Evolutionary conservation across 208 protist species (phyloP).

Genomic region (Wallacemonas sp.): DNA sequence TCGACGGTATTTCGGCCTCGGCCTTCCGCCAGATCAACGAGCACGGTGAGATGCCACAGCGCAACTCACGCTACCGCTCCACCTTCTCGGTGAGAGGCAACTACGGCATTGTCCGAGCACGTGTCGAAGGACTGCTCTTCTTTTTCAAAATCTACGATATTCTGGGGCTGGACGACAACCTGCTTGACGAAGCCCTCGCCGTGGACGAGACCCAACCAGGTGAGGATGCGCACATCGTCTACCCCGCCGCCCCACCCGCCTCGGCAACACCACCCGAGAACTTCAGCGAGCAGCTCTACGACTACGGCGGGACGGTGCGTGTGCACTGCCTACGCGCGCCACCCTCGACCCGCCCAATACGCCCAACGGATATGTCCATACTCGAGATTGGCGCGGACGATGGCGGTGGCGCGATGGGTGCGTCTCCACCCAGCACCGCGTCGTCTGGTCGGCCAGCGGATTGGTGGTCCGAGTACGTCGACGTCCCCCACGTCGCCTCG

Average conservation of each 20-base stretch:
- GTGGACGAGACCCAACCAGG: neutral
- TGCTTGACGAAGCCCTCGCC: conserved; percentile 6
- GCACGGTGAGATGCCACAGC: neutral
- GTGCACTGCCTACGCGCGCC: conserved; percentile 26
- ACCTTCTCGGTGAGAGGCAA: conserved; percentile 10
- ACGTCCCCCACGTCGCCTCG: neutral
- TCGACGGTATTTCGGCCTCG: neutral
- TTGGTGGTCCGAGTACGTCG: neutral
- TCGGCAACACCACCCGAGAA: neutral
- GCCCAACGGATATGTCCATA: neutral
- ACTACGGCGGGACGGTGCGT: conserved; percentile 50
- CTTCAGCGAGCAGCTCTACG: conserved; percentile 27
- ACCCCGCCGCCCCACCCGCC: conserved; percentile 2
- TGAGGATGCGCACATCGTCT: neutral
- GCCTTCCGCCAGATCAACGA: neutral
- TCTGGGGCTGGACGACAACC: neutral
- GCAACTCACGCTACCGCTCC: conserved; percentile 11
- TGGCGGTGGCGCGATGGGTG: neutral
- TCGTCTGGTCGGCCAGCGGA: no score
- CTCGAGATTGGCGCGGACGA: neutral
- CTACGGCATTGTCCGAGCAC: conserved; percentile 9
- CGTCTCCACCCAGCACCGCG: no score
- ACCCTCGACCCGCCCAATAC: neutral
- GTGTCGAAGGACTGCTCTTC: conserved; percentile 5
- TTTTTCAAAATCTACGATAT: conserved; percentile 14